phyloP scores from a whole-genome alignment of 495 filamentous ascomycete genomes.

The Staphylotrichum tortipilum region DNA sequence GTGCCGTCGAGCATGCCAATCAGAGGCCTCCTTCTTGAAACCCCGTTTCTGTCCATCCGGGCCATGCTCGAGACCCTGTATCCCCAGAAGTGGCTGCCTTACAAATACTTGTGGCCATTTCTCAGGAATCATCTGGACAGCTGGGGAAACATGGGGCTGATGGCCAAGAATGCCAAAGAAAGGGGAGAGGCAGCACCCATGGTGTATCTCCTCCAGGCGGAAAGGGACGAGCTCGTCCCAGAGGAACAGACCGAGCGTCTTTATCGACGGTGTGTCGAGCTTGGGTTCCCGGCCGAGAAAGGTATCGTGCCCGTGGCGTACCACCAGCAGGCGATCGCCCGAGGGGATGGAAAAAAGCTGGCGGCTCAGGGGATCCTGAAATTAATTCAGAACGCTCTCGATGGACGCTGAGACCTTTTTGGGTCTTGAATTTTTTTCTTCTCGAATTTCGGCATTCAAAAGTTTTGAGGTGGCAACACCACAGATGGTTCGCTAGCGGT shows the following conservation, averaged over 20 bases:
- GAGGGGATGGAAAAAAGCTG: constrained; percentile 33
- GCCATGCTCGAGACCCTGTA: constrained; percentile 68
- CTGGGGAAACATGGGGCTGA: constrained; percentile 32
- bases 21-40: constrained; percentile 58
- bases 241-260: constrained; percentile 46
- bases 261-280: constrained; percentile 30
- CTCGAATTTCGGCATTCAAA: background rate
- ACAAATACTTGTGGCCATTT: constrained; percentile 45
- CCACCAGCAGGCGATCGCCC: constrained; percentile 39
- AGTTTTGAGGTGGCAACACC: background rate
- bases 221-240: constrained; percentile 62
- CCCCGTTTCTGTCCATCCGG: constrained; percentile 64
- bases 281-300: constrained; percentile 32
- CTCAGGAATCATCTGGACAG: constrained; percentile 40
- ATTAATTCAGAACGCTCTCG: constrained; percentile 13
- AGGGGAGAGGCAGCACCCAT: constrained; percentile 18
- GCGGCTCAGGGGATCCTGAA: constrained; percentile 28
- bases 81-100: constrained; percentile 76
- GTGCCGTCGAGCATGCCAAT: constrained; percentile 16
- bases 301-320: constrained; percentile 31
- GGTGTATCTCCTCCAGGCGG: constrained; percentile 54
- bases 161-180: constrained; percentile 21
- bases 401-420: constrained; percentile 4
- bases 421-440: background rate
- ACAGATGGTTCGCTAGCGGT: constrained; percentile 4